A percentile compares a stretch with the other conserved stretches of the same genome.
Evolutionary conservation across 768 basidiomycete genomes (phyloP).

Genomic region (Amanita thiersii): DNA sequence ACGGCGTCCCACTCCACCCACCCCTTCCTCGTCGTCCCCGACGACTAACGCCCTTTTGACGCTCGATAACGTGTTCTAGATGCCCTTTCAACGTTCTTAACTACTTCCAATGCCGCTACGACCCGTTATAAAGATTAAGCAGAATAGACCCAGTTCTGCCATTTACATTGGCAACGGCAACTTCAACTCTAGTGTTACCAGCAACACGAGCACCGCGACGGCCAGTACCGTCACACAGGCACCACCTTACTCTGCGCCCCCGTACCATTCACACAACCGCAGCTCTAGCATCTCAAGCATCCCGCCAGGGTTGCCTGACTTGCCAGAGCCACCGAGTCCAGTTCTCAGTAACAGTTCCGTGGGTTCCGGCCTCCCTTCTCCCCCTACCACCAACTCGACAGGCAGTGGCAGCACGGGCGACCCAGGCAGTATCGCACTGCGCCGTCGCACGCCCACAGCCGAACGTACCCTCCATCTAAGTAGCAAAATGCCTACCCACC

Average conservation of each 20-base stretch:
- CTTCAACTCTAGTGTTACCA: conserved; percentile 11
- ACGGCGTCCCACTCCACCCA: neutral
- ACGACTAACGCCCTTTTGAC: conserved; percentile 19
- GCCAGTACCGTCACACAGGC: conserved; percentile 13
- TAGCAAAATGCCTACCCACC: conserved; percentile 9
- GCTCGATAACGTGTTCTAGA: conserved; percentile 13
- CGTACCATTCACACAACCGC: conserved; percentile 14
- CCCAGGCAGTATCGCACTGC: conserved; percentile 33
- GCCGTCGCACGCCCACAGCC: conserved; percentile 18
- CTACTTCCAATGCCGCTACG: conserved; percentile 29
- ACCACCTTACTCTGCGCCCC: conserved; percentile 17
- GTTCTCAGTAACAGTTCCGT: conserved; percentile 33
- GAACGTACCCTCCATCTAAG: conserved; percentile 6
- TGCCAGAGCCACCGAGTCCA: conserved; percentile 68
- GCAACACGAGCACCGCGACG: conserved; percentile 15
- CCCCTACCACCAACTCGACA: conserved; percentile 80
- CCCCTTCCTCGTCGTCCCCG: conserved; percentile 23
- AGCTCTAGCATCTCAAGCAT: conserved; percentile 12
- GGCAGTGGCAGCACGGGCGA: conserved; percentile 73
- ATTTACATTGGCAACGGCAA: conserved; percentile 28
- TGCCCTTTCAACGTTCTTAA: conserved; percentile 12
- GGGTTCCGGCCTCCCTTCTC: conserved; percentile 69
- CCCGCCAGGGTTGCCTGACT: conserved; percentile 46
- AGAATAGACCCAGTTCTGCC: conserved; percentile 31
- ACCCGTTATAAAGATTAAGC: conserved; percentile 20